Base-by-base conservation (phyloP, 768 basidiomycete genomes). In the Lactarius akahatsu region DNA sequence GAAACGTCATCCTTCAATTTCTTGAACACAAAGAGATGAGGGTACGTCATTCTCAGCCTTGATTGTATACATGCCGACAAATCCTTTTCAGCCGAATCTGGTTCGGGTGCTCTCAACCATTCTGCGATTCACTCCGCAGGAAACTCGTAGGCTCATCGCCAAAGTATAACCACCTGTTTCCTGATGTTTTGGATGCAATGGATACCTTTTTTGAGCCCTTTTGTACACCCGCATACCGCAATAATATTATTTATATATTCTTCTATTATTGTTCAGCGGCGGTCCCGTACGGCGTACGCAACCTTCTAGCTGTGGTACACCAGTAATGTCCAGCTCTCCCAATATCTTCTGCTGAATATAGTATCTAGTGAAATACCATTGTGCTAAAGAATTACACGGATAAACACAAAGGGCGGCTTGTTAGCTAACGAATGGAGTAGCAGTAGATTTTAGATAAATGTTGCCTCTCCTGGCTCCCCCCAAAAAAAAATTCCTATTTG, bases 1-100 rank as follows among this genome's bases (percentile, higher is more conserved):
- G 97, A 65, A 98, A 98, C 76, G 91, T 98, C 38, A 94, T 98
- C 64, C 76, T 99, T 56, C 97, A 98, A 75, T 99, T 99, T 79
- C 81, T 99, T 59, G 97, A 99, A 75, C 92, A 98, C 78, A 95
- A 96, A 75, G 95, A 98, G 76, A 98, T 98, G 95, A 84, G 97
- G 78, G 95, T 95, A 73, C 75, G 92, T 80, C 10, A 28, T 32
- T 41, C 16, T 61, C 8, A 56, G 16, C 64, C 16, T 50, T 2
- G n/a, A 56, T n/a, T 59, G 54, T 26, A 41, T 47, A 26, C 15
- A 70, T 63, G 64, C 66, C 65, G 16, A 72, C 30, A 13, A 28
- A 26, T 58, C 45, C 45, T 61, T 6, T 30, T 11, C 66, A 94
- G 91, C 92, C 94, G 0, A 92, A 94, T 72, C 86, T 99, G 38